A percentile compares a stretch with the other conserved stretches of the same genome.
Evolutionary conservation across 208 protist genomes (phyloP).

Genomic region (Phytomonas francai): DNA sequence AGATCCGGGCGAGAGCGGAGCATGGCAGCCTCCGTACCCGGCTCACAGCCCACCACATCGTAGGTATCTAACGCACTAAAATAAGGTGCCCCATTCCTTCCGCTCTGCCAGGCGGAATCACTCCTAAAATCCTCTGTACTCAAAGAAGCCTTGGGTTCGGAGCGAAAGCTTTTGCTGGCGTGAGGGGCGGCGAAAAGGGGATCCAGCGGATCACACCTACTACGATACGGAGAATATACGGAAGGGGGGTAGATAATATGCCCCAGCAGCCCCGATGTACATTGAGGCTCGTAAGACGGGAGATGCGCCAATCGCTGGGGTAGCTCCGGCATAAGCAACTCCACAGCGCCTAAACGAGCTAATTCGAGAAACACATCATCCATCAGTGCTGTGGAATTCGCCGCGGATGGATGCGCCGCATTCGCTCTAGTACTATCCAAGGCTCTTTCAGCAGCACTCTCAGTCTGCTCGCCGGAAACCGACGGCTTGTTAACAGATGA

Average conservation of each 20-base stretch:
- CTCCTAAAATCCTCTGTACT: no score
- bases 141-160: no score
- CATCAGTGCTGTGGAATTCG: conserved; percentile 10
- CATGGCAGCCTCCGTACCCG: no score
- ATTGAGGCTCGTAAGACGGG: conserved; percentile 36
- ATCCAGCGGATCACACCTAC: conserved; percentile 47
- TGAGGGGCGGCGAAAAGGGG: no score
- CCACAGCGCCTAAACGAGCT: conserved; percentile 56
- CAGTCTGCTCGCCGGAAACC: no score
- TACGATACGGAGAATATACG: conserved; percentile 65
- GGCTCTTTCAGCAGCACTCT: no score
- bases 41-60: conserved; percentile 13
- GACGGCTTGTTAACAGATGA: no score
- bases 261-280: conserved; percentile 37
- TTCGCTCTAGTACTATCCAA: no score
- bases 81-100: conserved; percentile 13
- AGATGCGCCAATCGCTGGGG: conserved; percentile 12
- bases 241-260: conserved; percentile 51
- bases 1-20: no score
- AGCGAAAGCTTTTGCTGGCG: no score
- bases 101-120: no score
- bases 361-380: conserved; percentile 41
- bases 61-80: conserved; percentile 21
- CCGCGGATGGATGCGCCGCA: no score
- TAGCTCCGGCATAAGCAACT: conserved; percentile 42